Evolutionary conservation across 148 eudicot genomes (phyloP), one percentile per base, ranked within the genome.

Genomic region (Dianthus caryophyllus): DNA sequence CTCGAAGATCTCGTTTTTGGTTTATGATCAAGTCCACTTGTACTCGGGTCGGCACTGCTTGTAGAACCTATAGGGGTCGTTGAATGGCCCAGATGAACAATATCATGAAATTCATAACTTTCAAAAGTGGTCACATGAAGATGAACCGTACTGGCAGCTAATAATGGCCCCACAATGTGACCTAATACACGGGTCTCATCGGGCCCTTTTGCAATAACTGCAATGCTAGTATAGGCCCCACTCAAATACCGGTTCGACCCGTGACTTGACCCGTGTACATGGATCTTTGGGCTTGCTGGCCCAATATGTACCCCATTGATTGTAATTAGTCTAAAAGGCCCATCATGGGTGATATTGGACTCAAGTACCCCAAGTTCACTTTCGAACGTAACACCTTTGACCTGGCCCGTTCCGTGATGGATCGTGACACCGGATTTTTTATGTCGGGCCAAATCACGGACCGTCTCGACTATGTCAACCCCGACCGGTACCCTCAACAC

Each of bases 401-500:
- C 68, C 2, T 54, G 50, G 41, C 82, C 82, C 31, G 30, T 8
- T 30, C 74, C 79, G 16, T 58, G 46, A 24, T 48, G 17, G 20
- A 79, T 29, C 18, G 43, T 53, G 24, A 72, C 61, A 5, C 82
- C 79, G 0, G 60, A 43, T 6, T 56, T 58, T 22, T 55, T 30
- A 2, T 51, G 5, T 0, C 25, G 20, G 16, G 71, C 64, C 30
- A 71, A 79, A 1, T 59, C 41, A 13, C 36, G 71, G 68, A 79
- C 26, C 64, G 36, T 43, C 15, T 79, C 74, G 5, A 71, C 58
- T 20, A 79, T 47, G 41, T 79, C 76, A 16, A 36, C 44, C 6
- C 74, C 79, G 6, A 39, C 21, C 18, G 70, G 57, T 53, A 79
- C 68, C 54, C 75, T 76, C 0, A 79, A 62, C 55, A 55, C 63